Conservation (phyloP, 768 basidiomycete species). For the Suillus luteus region DNA sequence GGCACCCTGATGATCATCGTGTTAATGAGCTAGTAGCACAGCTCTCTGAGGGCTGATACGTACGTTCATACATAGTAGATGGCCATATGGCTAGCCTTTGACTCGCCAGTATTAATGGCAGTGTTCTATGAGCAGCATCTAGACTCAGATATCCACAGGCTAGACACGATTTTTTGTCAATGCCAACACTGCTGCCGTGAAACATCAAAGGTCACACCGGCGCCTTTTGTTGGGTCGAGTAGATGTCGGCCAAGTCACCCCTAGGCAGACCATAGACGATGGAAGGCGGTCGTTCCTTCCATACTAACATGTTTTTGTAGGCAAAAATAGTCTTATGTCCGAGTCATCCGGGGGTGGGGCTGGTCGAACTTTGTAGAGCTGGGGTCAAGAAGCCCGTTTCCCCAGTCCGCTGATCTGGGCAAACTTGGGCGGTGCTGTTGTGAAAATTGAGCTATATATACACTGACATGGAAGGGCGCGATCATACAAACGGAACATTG, state of each 20-base stretch:
- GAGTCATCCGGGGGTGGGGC: not conserved
- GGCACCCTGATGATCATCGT: slow-evolving; percentile 49
- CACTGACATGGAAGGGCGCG: not conserved
- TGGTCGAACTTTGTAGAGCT: too few species aligned
- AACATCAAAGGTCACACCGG: not conserved
- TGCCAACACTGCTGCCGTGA: not conserved
- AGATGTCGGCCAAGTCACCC: not conserved
- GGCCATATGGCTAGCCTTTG: not conserved
- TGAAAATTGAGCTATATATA: not conserved
- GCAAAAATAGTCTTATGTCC: not conserved
- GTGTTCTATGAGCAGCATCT: not conserved
- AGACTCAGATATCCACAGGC: not conserved
- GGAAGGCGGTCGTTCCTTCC: not conserved
- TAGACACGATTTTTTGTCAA: not conserved
- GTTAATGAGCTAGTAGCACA: slow-evolving; percentile 43
- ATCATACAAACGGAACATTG: not conserved
- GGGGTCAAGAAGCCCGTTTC: not conserved
- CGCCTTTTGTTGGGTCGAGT: not conserved
- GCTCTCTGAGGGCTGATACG: slow-evolving; percentile 49
- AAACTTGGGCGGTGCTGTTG: not conserved
- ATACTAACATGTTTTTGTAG: not conserved
- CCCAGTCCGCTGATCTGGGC: not conserved
- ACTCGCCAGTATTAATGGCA: not conserved
- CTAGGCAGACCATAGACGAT: not conserved
- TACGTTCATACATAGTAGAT: slow-evolving; percentile 16